phyloP scores from a whole-genome alignment of 2,329 filamentous ascomycete genomes.

The Phialocephala sp. region DNA sequence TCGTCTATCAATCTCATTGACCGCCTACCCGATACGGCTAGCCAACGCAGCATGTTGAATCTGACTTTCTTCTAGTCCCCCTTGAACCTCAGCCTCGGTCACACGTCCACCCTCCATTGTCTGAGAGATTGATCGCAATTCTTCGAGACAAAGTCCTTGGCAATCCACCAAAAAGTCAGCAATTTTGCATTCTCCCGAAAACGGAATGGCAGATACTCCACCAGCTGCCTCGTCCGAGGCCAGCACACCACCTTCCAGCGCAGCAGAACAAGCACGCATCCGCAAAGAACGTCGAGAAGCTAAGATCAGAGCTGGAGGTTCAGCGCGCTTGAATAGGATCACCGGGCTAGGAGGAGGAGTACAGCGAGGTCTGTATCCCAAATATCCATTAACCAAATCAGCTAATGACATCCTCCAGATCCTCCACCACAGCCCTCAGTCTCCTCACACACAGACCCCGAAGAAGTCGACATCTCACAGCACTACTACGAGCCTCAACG shows the following conservation, averaged over 20 bases:
- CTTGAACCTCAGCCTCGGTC: not conserved
- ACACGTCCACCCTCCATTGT: not conserved
- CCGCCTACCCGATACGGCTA: not conserved
- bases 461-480: constrained; percentile 77
- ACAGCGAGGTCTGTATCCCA: constrained; percentile 47
- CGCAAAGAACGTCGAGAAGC: constrained; percentile 81
- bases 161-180: not conserved
- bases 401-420: constrained; percentile 36
- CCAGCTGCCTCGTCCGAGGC: constrained; percentile 31
- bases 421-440: constrained; percentile 45
- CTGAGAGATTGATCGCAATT: not conserved
- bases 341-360: constrained; percentile 69
- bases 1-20: not conserved
- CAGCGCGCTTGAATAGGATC: constrained; percentile 75
- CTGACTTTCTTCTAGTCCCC: not conserved
- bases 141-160: not conserved
- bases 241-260: constrained; percentile 45
- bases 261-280: constrained; percentile 70
- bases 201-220: constrained; percentile 40
- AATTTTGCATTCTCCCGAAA: not conserved
- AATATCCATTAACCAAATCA: not conserved
- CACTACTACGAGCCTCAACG: constrained; percentile 68
- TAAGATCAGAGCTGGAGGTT: constrained; percentile 76
- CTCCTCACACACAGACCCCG: constrained; percentile 64
- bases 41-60: not conserved